Percentiles rank a stretch among this genome's conserved stretches.
Evolutionary conservation across 2,329 filamentous ascomycete species (phyloP).

Genomic region (Neocatenulostroma microsporum): DNA sequence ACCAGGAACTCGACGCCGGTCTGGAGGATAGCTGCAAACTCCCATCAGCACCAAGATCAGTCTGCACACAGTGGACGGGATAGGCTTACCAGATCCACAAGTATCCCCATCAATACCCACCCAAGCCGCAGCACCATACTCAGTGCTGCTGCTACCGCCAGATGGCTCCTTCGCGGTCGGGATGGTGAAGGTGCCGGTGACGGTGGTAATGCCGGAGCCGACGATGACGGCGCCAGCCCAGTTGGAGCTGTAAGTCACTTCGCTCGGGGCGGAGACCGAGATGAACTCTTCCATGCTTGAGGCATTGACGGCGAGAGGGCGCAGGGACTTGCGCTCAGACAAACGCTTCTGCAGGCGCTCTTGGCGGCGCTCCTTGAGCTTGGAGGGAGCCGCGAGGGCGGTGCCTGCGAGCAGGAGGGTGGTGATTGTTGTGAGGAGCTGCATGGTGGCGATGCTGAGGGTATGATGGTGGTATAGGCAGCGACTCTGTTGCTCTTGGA

Average conservation of each 20-base stretch:
- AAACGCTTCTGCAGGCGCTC: slow-evolving; percentile 26
- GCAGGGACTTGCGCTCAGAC: slow-evolving; percentile 20
- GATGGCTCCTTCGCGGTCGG: slow-evolving; percentile 41
- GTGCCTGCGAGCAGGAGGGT: slow-evolving; percentile 34
- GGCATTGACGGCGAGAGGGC: slow-evolving; percentile 27
- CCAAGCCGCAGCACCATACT: slow-evolving; percentile 49
- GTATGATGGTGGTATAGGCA: no score
- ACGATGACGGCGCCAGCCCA: slow-evolving; percentile 54
- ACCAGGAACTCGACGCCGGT: slow-evolving; percentile 51
- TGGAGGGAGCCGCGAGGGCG: slow-evolving; percentile 38
- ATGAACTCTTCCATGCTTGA: slow-evolving; percentile 20
- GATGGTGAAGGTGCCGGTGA: slow-evolving; percentile 48
- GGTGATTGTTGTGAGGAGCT: slow-evolving; percentile 36
- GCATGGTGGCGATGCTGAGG: slow-evolving; percentile 36
- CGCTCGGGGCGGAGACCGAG: slow-evolving; percentile 27
- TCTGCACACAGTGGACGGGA: not conserved
- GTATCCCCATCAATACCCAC: slow-evolving; percentile 57
- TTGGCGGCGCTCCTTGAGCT: slow-evolving; percentile 32
- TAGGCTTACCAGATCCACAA: slow-evolving; percentile 30
- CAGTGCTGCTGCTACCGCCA: slow-evolving; percentile 28
- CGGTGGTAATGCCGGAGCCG: slow-evolving; percentile 45
- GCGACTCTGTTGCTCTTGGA: no score
- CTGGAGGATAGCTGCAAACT: slow-evolving; percentile 40
- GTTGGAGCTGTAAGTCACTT: slow-evolving; percentile 48
- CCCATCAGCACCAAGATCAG: not conserved